phyloP scores from a whole-genome alignment of 768 basidiomycete species.

The Sporobolomyces phaffii region DNA sequence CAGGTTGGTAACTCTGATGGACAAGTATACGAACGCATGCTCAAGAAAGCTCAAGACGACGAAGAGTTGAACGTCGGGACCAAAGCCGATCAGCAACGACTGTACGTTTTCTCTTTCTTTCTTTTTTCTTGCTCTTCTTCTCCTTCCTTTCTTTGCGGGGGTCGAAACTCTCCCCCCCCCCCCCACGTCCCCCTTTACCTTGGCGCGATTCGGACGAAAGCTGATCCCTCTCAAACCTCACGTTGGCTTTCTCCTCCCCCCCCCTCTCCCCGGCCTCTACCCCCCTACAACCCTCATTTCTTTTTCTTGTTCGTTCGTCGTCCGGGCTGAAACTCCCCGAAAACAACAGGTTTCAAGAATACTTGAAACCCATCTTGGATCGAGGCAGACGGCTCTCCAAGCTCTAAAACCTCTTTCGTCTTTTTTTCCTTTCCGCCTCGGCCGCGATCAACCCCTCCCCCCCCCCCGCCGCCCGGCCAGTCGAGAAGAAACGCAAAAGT shows the following conservation, averaged over 20 bases:
- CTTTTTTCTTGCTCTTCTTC: not conserved
- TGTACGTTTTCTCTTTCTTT: not conserved
- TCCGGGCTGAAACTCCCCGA: too few relatives aligned
- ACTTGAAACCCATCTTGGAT: slow-evolving; percentile 20
- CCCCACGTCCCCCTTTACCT: not conserved
- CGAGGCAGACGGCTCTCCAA: slow-evolving; percentile 13
- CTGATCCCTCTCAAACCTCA: too few relatives aligned
- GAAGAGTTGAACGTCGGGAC: slow-evolving; percentile 17
- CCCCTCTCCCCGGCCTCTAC: too few relatives aligned
- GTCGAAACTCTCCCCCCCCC: not conserved
- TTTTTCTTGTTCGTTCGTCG: too few relatives aligned
- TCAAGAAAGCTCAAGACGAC: slow-evolving; percentile 51
- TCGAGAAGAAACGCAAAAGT: too few relatives aligned
- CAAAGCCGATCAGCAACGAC: not conserved
- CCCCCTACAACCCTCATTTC: too few relatives aligned
- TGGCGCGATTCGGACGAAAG: too few relatives aligned
- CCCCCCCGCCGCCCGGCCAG: too few relatives aligned
- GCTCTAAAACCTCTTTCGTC: slow-evolving; percentile 7
- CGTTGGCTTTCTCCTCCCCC: too few relatives aligned
- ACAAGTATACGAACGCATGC: slow-evolving; percentile 62
- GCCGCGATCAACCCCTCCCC: too few relatives aligned
- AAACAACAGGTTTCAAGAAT: slow-evolving; percentile 12
- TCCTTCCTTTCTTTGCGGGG: not conserved
- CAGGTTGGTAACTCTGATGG: slow-evolving; percentile 60
- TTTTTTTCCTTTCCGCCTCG: too few relatives aligned